A percentile compares a stretch with the other conserved stretches of the same genome.
Conservation (phyloP, 2,329 filamentous ascomycete genomes). For the Ramularia collo-cygni region DNA sequence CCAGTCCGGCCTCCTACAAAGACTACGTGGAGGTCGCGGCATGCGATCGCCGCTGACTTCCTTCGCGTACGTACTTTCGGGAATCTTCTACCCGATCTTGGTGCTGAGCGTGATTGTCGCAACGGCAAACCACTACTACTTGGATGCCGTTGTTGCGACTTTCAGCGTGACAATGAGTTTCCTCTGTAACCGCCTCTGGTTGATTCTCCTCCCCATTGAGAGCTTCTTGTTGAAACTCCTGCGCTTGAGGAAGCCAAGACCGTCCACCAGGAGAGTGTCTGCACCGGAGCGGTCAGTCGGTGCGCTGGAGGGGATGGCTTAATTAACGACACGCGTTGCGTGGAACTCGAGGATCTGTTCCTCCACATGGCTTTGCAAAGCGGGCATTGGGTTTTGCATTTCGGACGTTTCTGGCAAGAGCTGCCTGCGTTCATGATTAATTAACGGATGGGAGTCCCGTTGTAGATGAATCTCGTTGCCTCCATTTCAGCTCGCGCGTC, state of each 20-base stretch:
- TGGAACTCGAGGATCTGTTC: too few species aligned
- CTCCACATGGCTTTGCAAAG: too few species aligned
- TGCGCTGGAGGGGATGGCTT: too few species aligned
- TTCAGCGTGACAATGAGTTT: conserved; percentile 44
- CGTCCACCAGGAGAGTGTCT: conserved; percentile 36
- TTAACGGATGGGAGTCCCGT: too few species aligned
- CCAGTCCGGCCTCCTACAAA: conserved; percentile 43
- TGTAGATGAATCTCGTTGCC: too few species aligned
- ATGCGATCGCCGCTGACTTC: conserved; percentile 12
- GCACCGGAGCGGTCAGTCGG: too few species aligned
- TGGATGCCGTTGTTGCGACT: conserved; percentile 47
- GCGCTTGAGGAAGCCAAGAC: conserved; percentile 48
- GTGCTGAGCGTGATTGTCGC: conserved; percentile 50
- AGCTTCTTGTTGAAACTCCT: conserved; percentile 44
- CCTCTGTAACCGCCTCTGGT: conserved; percentile 44
- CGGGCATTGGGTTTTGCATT: too few species aligned
- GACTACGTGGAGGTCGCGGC: conserved; percentile 32
- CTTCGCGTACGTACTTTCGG: conserved; percentile 35
- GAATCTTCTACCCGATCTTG: conserved; percentile 39
- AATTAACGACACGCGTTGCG: too few species aligned
- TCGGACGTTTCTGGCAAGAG: too few species aligned
- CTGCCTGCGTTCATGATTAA: too few species aligned
- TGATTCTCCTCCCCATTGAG: conserved; percentile 46
- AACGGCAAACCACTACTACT: conserved; percentile 57
- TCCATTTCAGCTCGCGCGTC: too few species aligned